Base-by-base conservation (phyloP, 2,329 filamentous ascomycete species). In the Claviceps spartinae region DNA sequence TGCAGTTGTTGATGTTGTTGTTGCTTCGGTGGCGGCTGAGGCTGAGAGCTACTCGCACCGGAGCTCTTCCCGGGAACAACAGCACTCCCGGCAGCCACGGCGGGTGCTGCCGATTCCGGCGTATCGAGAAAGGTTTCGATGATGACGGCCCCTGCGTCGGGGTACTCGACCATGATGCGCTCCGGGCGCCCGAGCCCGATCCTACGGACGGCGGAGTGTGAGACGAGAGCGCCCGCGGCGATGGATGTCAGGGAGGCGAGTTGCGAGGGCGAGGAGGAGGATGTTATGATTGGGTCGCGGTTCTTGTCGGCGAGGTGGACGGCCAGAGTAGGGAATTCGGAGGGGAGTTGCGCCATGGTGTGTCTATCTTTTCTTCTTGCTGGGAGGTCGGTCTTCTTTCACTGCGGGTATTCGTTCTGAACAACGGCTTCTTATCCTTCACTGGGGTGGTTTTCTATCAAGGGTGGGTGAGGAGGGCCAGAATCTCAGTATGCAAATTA, bases 101-200 rank as follows among this genome's bases (percentile, higher is more conserved):
- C 26, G 38, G 54, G 30, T 46, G 47, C 5, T 5, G 14, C 47
- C 16, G 55, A 38, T 38, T 65, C 63, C 53, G 59, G 61, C 24
- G 69, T 68, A 52, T 72, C 69, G 54, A 77, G 62, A 59, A 72
- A 78, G 24, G 72, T 74, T 55, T 74, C 66, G 26, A 73, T 59
- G 45, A 73, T 63, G 48, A 72, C 63, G 56, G 70, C 64, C 22
- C 69, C 69, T 48, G 65, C 65, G 41, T 69, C 65, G 2, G 66
- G 67, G 61, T 77, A 76, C 61, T 82, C 78, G 61, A 82, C 72
- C 63, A 82, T 75, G 56, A 82, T 71, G 62, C 78, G 75, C 59
- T 76, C 70, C 2, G 78, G 75, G 6, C 62, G 59, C 57, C 79
- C 79, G 44, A 79, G 70, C 47, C 71, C 72, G 6, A 81, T 69